phyloP scores from a whole-genome alignment of 2,329 filamentous ascomycete species.

The Colletotrichum truncatum region DNA sequence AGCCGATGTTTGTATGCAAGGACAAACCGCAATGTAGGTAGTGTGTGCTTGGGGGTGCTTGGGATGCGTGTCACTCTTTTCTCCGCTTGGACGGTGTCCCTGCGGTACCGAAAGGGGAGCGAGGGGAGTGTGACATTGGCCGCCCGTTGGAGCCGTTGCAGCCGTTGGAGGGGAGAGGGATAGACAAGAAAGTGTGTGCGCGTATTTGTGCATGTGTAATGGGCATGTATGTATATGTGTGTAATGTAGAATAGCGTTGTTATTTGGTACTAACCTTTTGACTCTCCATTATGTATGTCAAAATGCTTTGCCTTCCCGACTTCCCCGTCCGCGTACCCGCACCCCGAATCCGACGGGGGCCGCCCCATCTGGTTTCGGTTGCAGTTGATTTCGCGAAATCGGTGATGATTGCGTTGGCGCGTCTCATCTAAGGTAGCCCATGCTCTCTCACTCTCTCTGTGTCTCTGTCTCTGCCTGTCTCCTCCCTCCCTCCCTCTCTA shows the following conservation, averaged over 20 bases:
- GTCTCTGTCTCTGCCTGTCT: not conserved
- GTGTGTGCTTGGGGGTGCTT: not conserved
- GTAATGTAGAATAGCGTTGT: not conserved
- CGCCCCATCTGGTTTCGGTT: not conserved
- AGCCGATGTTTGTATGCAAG: constrained; percentile 28
- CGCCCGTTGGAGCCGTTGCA: not conserved
- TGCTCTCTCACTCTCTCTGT: not conserved
- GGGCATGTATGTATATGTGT: not conserved
- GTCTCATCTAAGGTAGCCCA: constrained; percentile 12
- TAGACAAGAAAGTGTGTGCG: no score
- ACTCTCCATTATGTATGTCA: not conserved
- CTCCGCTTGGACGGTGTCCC: not conserved
- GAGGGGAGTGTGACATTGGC: not conserved
- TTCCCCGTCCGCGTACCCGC: not conserved
- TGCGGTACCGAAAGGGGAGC: not conserved
- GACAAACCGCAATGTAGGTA: not conserved
- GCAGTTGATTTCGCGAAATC: not conserved
- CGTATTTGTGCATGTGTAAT: no score
- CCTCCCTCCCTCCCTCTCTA: not conserved
- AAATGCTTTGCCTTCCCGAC: not conserved
- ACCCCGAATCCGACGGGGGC: not conserved
- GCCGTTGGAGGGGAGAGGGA: not conserved
- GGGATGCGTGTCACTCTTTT: not conserved
- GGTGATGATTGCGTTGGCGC: constrained; percentile 13
- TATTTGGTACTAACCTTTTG: constrained; percentile 2